Base-by-base conservation (phyloP, 169 alveolate species). In the Eimeria falciformis region DNA sequence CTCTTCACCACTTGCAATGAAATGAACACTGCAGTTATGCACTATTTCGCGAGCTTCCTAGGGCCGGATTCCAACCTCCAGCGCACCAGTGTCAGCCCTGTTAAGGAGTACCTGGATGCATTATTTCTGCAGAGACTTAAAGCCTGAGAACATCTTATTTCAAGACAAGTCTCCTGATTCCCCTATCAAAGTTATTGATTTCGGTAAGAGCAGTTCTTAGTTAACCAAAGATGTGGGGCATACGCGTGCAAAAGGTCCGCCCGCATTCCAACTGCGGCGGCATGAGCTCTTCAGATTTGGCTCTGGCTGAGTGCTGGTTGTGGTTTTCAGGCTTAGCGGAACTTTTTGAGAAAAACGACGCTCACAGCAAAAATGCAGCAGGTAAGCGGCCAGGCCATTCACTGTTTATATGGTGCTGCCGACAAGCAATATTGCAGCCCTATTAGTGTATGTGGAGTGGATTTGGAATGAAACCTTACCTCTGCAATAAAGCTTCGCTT, bases 121-220 rank as follows among this genome's bases (percentile, higher is more conserved):
- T 4, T 7, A 3, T n/a, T 6, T 21, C 21, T 47, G 84, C 91
- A 94, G 99, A 83, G 99, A 98, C 96, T 94, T 98, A 91, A 98
- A 98, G 88, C 99, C 99, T 21, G 99, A 98, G 87, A 98, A 98
- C 96, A 96, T 98, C 27, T 91, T 98, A 66, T 97, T 97, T 93
- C 96, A 95, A 53, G 97, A 97, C 87, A 96, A 91, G 27, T 95
- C 96, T 21, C 97, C 94, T 25, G 96, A 96, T 50, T 96, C 99
- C 62, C 96, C 96, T 21, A 96, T 98, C 62, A 98, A 98, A 95
- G 95, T 98, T 69, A 98, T 98, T 33, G 99, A 97, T 82, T 97
- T 97, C 91, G 98, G 98, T 50, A 81, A 27, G 82, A 18, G 75
- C n/a, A 14, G n/a, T 14, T 50, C 62, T 50, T 50, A 7, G n/a